Evolutionary conservation across 2,329 filamentous ascomycete species (phyloP).

Genomic region (Aureobasidium uvarum): DNA sequence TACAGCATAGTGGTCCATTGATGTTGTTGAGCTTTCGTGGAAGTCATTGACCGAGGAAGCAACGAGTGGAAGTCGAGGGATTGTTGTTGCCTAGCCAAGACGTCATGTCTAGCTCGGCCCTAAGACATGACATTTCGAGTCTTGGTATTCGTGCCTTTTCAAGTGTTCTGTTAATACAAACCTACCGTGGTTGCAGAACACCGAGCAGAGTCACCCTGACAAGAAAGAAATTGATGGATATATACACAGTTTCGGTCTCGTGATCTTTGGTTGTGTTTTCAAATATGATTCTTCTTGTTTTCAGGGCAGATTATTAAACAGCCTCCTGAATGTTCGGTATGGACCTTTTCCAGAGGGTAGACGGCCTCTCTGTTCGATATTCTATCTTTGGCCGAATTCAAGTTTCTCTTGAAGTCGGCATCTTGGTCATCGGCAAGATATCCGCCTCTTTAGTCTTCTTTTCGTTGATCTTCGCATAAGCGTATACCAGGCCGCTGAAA

Average conservation of each 20-base stretch:
- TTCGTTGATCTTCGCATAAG: conserved; percentile 73
- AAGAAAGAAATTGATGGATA: no score
- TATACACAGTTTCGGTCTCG: not conserved
- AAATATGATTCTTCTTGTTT: not conserved
- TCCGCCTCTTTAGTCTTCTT: conserved; percentile 1
- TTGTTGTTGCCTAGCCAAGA: conserved; percentile 1
- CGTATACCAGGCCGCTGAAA: conserved; percentile 86
- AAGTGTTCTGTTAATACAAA: no score
- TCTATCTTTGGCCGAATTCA: not conserved
- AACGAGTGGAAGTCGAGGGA: no score
- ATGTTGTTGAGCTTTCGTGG: not conserved
- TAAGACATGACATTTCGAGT: not conserved
- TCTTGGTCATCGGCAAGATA: conserved; percentile 16
- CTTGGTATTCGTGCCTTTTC: not conserved
- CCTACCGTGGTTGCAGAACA: no score
- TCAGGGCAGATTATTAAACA: not conserved
- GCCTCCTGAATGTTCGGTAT: not conserved
- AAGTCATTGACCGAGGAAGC: not conserved
- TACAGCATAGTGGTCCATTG: not conserved
- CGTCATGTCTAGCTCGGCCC: not conserved
- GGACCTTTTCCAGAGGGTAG: no score
- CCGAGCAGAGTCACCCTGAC: no score
- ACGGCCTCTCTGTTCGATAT: not conserved
- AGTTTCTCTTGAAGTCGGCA: not conserved
- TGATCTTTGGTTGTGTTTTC: not conserved